Percentiles rank a stretch among this genome's conserved stretches.
phyloP scores from a whole-genome alignment of 331 rosid species.

The Quercus lobata region DNA sequence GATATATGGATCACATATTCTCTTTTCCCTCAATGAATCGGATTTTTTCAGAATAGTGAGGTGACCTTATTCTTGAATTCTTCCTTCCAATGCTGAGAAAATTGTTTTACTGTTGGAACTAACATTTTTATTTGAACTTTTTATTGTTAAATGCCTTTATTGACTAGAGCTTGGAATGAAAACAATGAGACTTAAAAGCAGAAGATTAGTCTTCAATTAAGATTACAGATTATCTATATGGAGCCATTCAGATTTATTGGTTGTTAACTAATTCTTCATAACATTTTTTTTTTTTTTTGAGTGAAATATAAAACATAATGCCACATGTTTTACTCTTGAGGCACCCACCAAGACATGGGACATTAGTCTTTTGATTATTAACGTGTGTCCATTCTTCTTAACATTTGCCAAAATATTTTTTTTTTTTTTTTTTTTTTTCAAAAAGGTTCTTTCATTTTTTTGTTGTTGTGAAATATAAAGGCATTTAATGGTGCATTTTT shows the following conservation, averaged over 20 bases:
- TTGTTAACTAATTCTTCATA: not conserved
- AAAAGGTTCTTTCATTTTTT: too few species aligned
- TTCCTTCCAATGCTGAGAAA: not conserved
- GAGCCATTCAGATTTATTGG: not conserved
- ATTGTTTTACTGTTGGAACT: not conserved
- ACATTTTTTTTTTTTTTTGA: too few species aligned
- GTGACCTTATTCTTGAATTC: not conserved
- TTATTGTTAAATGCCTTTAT: not conserved
- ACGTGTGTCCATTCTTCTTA: too few species aligned
- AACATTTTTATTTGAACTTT: not conserved
- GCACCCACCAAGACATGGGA: too few species aligned
- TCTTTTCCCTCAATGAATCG: not conserved
- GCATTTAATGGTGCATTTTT: too few species aligned
- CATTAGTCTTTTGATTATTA: too few species aligned
- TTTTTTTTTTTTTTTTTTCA: too few species aligned
- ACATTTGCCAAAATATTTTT: too few species aligned
- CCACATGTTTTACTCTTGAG: too few species aligned
- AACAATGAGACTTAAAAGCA: not conserved
- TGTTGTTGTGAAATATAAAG: too few species aligned
- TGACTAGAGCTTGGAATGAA: not conserved
- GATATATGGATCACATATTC: not conserved
- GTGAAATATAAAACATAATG: too few species aligned
- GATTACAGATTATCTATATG: not conserved
- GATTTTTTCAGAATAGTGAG: not conserved
- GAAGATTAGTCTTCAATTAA: not conserved